Conservation (phyloP, 2,329 filamentous ascomycete genomes). For the Colletotrichum neosansevieriae region DNA sequence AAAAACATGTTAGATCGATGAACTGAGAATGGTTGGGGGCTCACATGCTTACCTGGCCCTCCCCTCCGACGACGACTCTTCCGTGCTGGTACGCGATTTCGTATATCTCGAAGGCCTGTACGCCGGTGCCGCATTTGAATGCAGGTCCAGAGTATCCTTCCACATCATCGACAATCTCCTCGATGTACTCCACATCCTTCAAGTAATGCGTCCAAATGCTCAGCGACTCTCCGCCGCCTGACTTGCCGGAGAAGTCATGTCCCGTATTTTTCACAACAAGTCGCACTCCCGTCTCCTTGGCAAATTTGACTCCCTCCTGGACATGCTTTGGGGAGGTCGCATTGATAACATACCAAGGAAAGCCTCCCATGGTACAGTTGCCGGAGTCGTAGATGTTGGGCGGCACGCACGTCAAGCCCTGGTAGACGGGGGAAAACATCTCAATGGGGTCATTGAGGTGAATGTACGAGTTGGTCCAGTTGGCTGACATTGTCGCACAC, state of each 20-base stretch:
- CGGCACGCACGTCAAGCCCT: constrained; percentile 29
- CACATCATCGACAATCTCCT: background rate
- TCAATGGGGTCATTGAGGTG: constrained; percentile 29
- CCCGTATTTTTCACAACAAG: constrained; percentile 33
- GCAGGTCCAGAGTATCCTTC: constrained; percentile 21
- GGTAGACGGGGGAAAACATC: constrained; percentile 28
- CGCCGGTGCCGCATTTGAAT: constrained; percentile 19
- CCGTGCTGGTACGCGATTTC: constrained; percentile 1
- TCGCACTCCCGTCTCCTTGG: constrained; percentile 20
- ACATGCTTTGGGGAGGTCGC: constrained; percentile 15
- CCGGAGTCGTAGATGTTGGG: constrained; percentile 26
- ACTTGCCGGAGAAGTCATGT: constrained; percentile 27
- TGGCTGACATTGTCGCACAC: constrained; percentile 18
- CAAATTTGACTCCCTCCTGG: constrained; percentile 27
- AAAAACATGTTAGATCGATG: background rate
- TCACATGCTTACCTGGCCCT: constrained; percentile 11
- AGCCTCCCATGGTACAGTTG: constrained; percentile 34
- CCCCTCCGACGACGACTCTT: constrained; percentile 19
- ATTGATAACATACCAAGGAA: constrained; percentile 27
- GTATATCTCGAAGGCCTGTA: constrained; percentile 25
- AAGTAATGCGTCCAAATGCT: constrained; percentile 32
- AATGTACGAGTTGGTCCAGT: constrained; percentile 21
- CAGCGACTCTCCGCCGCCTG: constrained; percentile 16
- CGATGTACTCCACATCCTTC: constrained; percentile 15
- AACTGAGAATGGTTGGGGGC: too few species aligned